These are phyloP conservation scores for Aspergillus diversus DNA, from an alignment of 495 filamentous ascomycete genomes.

Conservation along the genomic window DNA sequence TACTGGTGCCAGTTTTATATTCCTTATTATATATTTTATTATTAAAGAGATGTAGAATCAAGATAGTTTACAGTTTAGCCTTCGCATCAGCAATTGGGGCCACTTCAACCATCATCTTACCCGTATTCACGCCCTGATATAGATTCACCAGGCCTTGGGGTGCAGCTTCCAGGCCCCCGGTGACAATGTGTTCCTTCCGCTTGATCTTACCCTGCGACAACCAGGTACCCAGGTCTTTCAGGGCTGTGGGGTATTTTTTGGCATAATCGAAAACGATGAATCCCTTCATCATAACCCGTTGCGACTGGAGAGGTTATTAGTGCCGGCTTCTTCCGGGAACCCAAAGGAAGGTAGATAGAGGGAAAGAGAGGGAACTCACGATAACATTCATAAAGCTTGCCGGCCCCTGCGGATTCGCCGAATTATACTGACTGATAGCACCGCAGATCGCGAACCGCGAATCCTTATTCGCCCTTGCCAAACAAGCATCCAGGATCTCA, in stretches of 20 bases:
- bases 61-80: conserved; percentile 35
- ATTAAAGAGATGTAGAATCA: not conserved
- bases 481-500: conserved; percentile 57
- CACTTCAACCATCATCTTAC: conserved; percentile 56
- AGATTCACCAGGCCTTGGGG: conserved; percentile 53
- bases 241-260: conserved; percentile 47
- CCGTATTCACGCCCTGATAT: conserved; percentile 55
- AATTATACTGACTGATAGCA: conserved; percentile 58
- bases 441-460: conserved; percentile 58
- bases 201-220: conserved; percentile 57
- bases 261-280: conserved; percentile 60
- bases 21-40: not conserved
- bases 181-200: conserved; percentile 58
- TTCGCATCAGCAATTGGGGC: conserved; percentile 39
- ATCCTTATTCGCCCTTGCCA: conserved; percentile 49
- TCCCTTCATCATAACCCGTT: conserved; percentile 57
- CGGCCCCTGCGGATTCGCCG: conserved; percentile 48
- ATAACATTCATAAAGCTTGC: conserved; percentile 54
- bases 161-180: conserved; percentile 54
- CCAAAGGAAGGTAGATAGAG: conserved; percentile 5
- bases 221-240: conserved; percentile 52
- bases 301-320: conserved; percentile 32
- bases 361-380: conserved; percentile 34
- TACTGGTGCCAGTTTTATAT: not conserved
- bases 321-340: too few species aligned